A percentile compares a stretch with the other conserved stretches of the same genome.
These are phyloP conservation scores for Cucurbitaria berberidis DNA, from an alignment of 2,329 filamentous ascomycete genomes.

Conservation along the genomic window DNA sequence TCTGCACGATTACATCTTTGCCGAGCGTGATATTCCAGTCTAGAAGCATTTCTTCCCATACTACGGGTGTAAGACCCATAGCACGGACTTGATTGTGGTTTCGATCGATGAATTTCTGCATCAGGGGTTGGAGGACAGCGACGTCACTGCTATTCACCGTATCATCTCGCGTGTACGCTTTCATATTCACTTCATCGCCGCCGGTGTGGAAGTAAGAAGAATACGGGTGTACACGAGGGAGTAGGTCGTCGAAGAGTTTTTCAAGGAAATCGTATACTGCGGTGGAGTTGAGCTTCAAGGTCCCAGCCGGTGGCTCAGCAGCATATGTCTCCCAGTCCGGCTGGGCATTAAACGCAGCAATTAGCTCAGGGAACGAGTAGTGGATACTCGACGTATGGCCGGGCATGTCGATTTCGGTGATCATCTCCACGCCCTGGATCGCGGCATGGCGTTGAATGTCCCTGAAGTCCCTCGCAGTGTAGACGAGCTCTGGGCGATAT, in stretches of 20 bases:
- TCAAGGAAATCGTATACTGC: conserved; percentile 74
- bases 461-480: conserved; percentile 68
- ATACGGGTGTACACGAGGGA: conserved; percentile 67
- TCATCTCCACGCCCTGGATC: conserved; percentile 71
- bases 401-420: conserved; percentile 81
- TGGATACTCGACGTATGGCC: conserved; percentile 75
- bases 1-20: conserved; percentile 75
- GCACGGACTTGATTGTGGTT: conserved; percentile 70
- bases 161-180: conserved; percentile 73
- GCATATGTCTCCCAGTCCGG: conserved; percentile 61
- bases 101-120: conserved; percentile 77
- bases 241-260: conserved; percentile 73
- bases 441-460: conserved; percentile 74
- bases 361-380: conserved; percentile 71
- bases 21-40: conserved; percentile 78
- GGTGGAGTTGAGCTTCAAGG: conserved; percentile 77
- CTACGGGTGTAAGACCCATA: conserved; percentile 72
- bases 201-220: conserved; percentile 82
- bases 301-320: conserved; percentile 63
- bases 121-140: conserved; percentile 71
- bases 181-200: conserved; percentile 83
- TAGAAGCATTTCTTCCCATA: conserved; percentile 87
- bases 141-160: conserved; percentile 71
- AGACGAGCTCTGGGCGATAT: conserved; percentile 71
- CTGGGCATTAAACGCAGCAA: conserved; percentile 66